phyloP scores from a whole-genome alignment of 1,284 basidiomycete species.

The Uromyces viciae-fabae region DNA sequence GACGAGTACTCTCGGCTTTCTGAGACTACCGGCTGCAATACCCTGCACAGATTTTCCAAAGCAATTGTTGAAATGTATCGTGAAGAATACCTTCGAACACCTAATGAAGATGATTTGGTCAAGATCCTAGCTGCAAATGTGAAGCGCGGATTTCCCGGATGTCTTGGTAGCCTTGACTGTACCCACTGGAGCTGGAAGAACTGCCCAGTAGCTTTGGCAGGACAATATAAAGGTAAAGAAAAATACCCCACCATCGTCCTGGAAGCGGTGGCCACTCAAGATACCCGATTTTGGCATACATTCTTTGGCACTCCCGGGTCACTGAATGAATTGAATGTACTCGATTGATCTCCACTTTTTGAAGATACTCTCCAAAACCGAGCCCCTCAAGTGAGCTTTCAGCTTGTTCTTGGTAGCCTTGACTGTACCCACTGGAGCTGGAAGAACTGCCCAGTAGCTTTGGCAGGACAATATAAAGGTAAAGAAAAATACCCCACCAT shows the following conservation, averaged over 20 bases:
- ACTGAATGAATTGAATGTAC: conserved; percentile 30
- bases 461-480: conserved; percentile 1
- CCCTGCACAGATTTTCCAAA: neutral
- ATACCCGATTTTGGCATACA: conserved; percentile 17
- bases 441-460: conserved; percentile 14
- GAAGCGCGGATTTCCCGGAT: neutral
- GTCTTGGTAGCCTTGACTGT: conserved; percentile 5
- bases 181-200: conserved; percentile 28
- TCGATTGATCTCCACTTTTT: neutral
- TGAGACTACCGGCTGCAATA: neutral
- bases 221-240: conserved; percentile 24
- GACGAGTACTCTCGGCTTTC: neutral
- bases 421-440: conserved; percentile 23
- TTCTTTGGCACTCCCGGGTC: conserved; percentile 29
- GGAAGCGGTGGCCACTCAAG: neutral
- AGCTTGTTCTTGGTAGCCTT: conserved; percentile 1
- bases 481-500: conserved; percentile 21
- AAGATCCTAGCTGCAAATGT: neutral
- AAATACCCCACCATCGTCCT: neutral
- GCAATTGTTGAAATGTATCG: neutral
- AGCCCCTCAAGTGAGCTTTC: neutral
- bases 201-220: neutral
- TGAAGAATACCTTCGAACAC: conserved; percentile 9
- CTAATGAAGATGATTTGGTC: neutral
- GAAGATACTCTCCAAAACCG: neutral